Base-by-base conservation (phyloP, 305 asterid genomes). In the Rubia occidens region DNA sequence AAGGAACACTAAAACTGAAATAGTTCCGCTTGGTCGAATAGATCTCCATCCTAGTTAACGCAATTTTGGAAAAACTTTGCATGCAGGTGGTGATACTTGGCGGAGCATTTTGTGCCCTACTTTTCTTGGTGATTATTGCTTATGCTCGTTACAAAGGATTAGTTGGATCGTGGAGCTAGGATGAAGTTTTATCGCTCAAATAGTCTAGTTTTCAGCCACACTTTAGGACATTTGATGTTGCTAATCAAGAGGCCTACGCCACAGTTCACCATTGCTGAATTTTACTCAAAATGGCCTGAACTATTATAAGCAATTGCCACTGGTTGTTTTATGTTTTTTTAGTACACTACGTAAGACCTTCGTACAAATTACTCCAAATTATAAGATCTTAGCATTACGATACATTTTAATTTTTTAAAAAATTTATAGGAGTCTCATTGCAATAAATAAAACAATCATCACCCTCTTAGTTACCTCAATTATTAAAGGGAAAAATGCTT, bases 61-160 rank as follows among this genome's bases (percentile, higher is more conserved):
- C 44, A 53, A 29, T 21, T 39, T 64, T 15, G 44, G 6, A 63
- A 6, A 15, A 39, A 44, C 0, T 78, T 75, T 32, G 81, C 67
- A 91, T 24, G 81, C 74, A 91, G 96, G 97, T 91, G 71, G 87
- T 82, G 14, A 75, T 76, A 6, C 1, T 73, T 35, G 5, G 83
- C 0, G 96, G 84, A 14, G 65, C 71, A 29, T 1, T 86, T 6
- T 77, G 81, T 61, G 77, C 78, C 0, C 2, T 81, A 6, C 18
- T 82, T 43, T 91, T 91, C 58, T 21, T 83, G 24, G 70, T 87
- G 49, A 83, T 87, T 64, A 72, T 85, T 37, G 71, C 86, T 26
- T 89, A 89, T 64, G 97, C 97, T 72, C 96, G 95, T 5, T 56
- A 20, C 69, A 89, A 89, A 67, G 94, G 96, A 61, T 94, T 91